A percentile compares a stretch with the other conserved stretches of the same genome.
These are phyloP conservation scores for Malassezia sympodialis DNA, from an alignment of 1,284 basidiomycete genomes.

Conservation along the genomic window DNA sequence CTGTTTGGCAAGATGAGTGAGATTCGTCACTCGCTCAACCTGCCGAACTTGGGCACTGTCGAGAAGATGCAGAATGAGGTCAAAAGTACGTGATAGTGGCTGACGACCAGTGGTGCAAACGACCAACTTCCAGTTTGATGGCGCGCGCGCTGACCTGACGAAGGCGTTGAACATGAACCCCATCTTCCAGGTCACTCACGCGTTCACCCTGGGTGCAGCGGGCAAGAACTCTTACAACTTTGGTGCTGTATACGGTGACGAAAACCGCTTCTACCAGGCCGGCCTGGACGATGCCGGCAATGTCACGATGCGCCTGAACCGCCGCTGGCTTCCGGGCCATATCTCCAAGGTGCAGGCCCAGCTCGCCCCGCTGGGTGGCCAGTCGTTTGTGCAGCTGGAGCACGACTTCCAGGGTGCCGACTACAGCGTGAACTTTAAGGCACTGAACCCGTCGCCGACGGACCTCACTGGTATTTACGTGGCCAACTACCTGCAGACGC, in stretches of 20 bases:
- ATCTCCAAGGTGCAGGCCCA: slow-evolving; percentile 83
- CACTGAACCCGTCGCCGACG: slow-evolving; percentile 79
- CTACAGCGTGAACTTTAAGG: slow-evolving; percentile 77
- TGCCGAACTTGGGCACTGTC: slow-evolving; percentile 43
- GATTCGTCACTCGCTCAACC: slow-evolving; percentile 29
- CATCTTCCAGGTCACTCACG: slow-evolving; percentile 94
- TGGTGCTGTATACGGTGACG: slow-evolving; percentile 80
- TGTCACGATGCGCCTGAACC: slow-evolving; percentile 78
- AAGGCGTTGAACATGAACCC: slow-evolving; percentile 88
- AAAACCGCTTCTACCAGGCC: slow-evolving; percentile 75
- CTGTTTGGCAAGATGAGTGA: slow-evolving; percentile 23
- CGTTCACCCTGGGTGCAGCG: slow-evolving; percentile 67
- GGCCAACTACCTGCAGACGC: slow-evolving; percentile 85
- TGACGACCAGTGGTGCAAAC: slow-evolving; percentile 65
- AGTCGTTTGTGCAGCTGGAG: slow-evolving; percentile 62
- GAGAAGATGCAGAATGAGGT: slow-evolving; percentile 42
- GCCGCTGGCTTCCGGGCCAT: slow-evolving; percentile 69
- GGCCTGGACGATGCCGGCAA: slow-evolving; percentile 85
- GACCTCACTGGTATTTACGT: slow-evolving; percentile 88
- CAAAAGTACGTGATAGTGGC: slow-evolving; percentile 53
- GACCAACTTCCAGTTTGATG: slow-evolving; percentile 93
- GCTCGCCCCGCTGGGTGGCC: slow-evolving; percentile 53
- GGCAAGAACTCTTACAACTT: slow-evolving; percentile 72
- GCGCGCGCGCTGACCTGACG: slow-evolving; percentile 84
- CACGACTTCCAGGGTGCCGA: slow-evolving; percentile 87